These are phyloP conservation scores for Halophytophthora polymorphica DNA, from an alignment of 352 stramenopile species.

Conservation along the genomic window DNA sequence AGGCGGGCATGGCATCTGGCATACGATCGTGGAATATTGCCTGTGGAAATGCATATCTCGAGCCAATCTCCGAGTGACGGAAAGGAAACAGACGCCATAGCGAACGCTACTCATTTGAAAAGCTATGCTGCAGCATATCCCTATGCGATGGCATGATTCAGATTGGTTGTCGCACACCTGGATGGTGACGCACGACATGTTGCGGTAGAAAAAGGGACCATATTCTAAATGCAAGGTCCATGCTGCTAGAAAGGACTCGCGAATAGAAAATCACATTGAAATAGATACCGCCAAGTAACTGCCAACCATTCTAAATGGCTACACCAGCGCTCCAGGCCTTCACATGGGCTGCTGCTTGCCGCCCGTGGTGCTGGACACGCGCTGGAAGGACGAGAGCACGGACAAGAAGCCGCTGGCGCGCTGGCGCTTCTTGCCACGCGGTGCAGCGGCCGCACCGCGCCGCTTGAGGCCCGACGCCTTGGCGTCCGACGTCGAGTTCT, in stretches of 20 bases:
- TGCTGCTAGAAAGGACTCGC: constrained; percentile 1
- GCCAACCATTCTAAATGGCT: constrained; percentile 10
- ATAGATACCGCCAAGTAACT: neutral
- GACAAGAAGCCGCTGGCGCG: constrained; percentile 61
- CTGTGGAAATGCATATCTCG: too few species aligned
- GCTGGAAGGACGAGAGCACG: constrained; percentile 68
- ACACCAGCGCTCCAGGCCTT: constrained; percentile 6
- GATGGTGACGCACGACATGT: neutral
- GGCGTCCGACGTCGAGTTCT: constrained; percentile 19
- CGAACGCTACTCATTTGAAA: neutral
- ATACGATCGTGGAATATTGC: too few species aligned
- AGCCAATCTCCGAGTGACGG: too few species aligned
- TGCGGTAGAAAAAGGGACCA: too few species aligned
- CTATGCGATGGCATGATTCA: neutral
- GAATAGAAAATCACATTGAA: constrained; percentile 2
- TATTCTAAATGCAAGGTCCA: neutral
- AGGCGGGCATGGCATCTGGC: too few species aligned
- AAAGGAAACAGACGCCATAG: too few species aligned
- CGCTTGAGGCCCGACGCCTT: constrained; percentile 21
- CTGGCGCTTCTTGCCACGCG: constrained; percentile 36
- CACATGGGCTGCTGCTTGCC: constrained; percentile 26
- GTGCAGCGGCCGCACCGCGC: constrained; percentile 1
- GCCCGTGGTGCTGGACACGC: constrained; percentile 38
- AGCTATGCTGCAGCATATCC: neutral
- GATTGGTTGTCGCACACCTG: neutral